Percentiles rank a stretch among this genome's conserved stretches.
These are phyloP conservation scores for Aphanomyces astaci DNA, from an alignment of 352 stramenopile species.

Conservation along the genomic window DNA sequence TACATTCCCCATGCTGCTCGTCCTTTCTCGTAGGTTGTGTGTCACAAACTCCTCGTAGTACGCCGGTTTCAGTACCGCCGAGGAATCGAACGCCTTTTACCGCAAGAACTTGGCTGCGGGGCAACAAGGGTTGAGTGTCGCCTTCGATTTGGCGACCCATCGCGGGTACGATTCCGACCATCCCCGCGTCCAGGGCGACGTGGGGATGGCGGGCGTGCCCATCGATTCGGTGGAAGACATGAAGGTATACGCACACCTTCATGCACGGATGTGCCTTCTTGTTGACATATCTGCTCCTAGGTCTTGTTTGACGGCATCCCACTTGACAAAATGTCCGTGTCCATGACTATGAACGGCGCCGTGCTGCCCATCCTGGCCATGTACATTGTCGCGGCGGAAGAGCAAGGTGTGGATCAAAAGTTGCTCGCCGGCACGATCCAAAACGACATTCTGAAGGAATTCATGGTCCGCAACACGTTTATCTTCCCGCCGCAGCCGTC, in stretches of 20 bases:
- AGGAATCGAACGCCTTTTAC: constrained; percentile 97
- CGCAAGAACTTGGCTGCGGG: constrained; percentile 89
- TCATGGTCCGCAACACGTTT: constrained; percentile 96
- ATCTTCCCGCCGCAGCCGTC: constrained; percentile 94
- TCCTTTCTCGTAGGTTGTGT: too few relatives aligned
- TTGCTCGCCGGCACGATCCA: constrained; percentile 65
- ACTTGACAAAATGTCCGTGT: constrained; percentile 93
- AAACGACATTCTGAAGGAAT: constrained; percentile 98
- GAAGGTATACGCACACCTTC: constrained; percentile 37
- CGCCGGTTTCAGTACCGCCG: constrained; percentile 94
- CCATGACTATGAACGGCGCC: constrained; percentile 98
- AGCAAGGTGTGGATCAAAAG: constrained; percentile 88
- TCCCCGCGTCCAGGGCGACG: constrained; percentile 89
- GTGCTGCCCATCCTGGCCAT: constrained; percentile 94
- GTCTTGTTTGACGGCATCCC: constrained; percentile 96
- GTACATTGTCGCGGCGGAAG: constrained; percentile 95
- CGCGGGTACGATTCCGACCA: constrained; percentile 96
- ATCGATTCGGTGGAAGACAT: constrained; percentile 97
- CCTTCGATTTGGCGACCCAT: constrained; percentile 97
- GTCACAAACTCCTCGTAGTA: constrained; percentile 79
- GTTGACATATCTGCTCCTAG: constrained; percentile 20
- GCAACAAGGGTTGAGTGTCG: constrained; percentile 88
- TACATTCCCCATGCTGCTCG: too few relatives aligned
- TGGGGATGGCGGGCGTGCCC: constrained; percentile 95
- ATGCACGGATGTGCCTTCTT: not conserved